Percentiles rank a stretch among this genome's conserved stretches.
Conservation (phyloP, 345 rosid genomes). For the Heritiera fomes region DNA sequence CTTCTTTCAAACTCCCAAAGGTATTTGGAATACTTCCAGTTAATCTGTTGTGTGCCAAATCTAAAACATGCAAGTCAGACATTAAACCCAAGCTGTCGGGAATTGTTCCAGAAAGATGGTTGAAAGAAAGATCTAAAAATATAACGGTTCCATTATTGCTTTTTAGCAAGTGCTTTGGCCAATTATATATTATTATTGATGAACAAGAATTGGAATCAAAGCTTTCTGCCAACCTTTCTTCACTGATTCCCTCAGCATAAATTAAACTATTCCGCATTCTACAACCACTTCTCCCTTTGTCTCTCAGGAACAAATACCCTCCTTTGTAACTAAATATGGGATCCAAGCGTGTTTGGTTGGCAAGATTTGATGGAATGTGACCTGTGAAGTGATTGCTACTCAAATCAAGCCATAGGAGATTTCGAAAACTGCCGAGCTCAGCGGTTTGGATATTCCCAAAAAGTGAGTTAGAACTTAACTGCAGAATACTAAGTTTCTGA, state of each 20-base stretch:
- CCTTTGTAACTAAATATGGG: constrained; percentile 41
- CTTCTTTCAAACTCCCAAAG: constrained; percentile 54
- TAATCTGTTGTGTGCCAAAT: constrained; percentile 73
- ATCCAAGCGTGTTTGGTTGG: constrained; percentile 58
- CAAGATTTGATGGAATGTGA: constrained; percentile 56
- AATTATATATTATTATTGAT: constrained; percentile 63
- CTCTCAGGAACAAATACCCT: constrained; percentile 72
- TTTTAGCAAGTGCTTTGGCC: constrained; percentile 37
- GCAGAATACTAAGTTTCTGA: constrained; percentile 62
- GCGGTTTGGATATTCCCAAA: constrained; percentile 32
- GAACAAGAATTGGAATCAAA: constrained; percentile 80
- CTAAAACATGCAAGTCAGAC: constrained; percentile 66
- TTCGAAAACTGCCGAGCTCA: constrained; percentile 61
- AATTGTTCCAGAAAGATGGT: constrained; percentile 57
- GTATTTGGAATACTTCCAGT: constrained; percentile 68
- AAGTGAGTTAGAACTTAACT: constrained; percentile 74
- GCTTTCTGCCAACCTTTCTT: constrained; percentile 49
- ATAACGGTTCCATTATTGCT: constrained; percentile 61
- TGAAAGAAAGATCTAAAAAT: constrained; percentile 79
- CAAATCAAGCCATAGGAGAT: constrained; percentile 84
- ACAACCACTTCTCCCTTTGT: constrained; percentile 75
- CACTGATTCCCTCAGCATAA: constrained; percentile 71
- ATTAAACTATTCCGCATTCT: constrained; percentile 75
- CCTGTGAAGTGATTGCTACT: constrained; percentile 66
- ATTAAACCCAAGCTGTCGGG: constrained; percentile 61